These are phyloP conservation scores for Cyberlindnera mississippiensis DNA, from an alignment of 805 yeast species.

Conservation along the genomic window DNA sequence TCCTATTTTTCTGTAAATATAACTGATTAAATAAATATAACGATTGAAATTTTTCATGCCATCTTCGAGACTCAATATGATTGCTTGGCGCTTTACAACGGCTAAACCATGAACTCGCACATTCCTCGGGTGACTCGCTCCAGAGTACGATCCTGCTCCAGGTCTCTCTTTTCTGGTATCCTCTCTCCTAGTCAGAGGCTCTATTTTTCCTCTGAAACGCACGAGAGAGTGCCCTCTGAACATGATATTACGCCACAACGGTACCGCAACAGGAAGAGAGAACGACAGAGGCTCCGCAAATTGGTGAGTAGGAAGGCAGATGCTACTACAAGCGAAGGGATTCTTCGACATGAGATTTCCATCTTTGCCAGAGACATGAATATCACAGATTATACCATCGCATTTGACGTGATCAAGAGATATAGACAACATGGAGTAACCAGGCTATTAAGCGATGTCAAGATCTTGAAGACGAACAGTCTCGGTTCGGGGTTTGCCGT, in stretches of 20 bases:
- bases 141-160: too few species aligned
- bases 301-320: conserved; percentile 3
- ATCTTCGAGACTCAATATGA: too few species aligned
- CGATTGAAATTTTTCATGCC: too few species aligned
- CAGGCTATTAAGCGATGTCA: conserved; percentile 10
- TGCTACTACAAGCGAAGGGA: conserved; percentile 8
- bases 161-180: too few species aligned
- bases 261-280: background rate
- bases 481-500: conserved; percentile 84
- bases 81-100: too few species aligned
- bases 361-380: background rate
- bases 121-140: too few species aligned
- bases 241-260: background rate
- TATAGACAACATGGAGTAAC: conserved; percentile 7
- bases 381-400: background rate
- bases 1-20: too few species aligned
- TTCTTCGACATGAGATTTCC: conserved; percentile 9
- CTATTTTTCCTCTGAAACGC: too few species aligned
- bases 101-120: too few species aligned
- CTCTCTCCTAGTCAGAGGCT: too few species aligned
- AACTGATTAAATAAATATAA: too few species aligned
- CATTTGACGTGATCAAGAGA: conserved; percentile 6
- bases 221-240: too few species aligned
- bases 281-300: conserved; percentile 5
- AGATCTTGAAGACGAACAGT: conserved; percentile 45